Evolutionary conservation across 2,329 filamentous ascomycete species (phyloP).

Genomic region (Alternaria ventricosa): DNA sequence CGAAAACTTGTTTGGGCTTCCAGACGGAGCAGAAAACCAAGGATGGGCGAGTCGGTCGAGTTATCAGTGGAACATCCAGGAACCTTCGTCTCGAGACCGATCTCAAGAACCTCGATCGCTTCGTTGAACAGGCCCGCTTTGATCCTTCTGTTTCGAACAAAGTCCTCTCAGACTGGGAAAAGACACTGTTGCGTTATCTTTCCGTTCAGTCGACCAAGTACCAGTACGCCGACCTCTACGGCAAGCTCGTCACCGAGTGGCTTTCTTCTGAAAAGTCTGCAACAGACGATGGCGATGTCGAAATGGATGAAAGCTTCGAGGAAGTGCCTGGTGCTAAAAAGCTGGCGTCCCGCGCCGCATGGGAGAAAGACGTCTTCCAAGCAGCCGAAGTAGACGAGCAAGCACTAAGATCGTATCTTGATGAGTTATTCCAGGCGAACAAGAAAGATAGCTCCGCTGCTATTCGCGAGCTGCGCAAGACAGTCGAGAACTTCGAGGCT

Average conservation of each 20-base stretch:
- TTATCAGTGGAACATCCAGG: slow-evolving; percentile 25
- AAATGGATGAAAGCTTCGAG: slow-evolving; percentile 40
- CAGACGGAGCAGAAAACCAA: slow-evolving; percentile 22
- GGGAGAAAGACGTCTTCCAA: slow-evolving; percentile 44
- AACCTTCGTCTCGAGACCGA: slow-evolving; percentile 36
- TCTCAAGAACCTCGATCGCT: slow-evolving; percentile 43
- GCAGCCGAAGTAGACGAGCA: slow-evolving; percentile 29
- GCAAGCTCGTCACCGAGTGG: slow-evolving; percentile 47
- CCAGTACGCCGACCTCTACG: slow-evolving; percentile 45
- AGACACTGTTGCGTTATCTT: slow-evolving; percentile 38
- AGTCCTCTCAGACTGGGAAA: slow-evolving; percentile 43
- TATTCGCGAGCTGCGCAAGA: slow-evolving; percentile 24
- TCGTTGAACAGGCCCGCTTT: slow-evolving; percentile 45
- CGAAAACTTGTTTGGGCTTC: slow-evolving; percentile 38
- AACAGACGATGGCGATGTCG: slow-evolving; percentile 25
- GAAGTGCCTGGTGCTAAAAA: slow-evolving; percentile 41
- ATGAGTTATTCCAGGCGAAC: slow-evolving; percentile 27
- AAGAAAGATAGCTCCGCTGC: slow-evolving; percentile 24
- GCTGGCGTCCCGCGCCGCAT: slow-evolving; percentile 34
- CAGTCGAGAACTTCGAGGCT: slow-evolving; percentile 30
- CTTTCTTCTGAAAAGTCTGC: slow-evolving; percentile 35
- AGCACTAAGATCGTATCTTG: slow-evolving; percentile 31
- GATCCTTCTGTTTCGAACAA: slow-evolving; percentile 46
- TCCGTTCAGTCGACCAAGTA: slow-evolving; percentile 46
- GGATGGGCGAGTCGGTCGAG: slow-evolving; percentile 15